Conservation (phyloP, 192 early-diverging fungal species). For the Funneliformis mosseae region DNA sequence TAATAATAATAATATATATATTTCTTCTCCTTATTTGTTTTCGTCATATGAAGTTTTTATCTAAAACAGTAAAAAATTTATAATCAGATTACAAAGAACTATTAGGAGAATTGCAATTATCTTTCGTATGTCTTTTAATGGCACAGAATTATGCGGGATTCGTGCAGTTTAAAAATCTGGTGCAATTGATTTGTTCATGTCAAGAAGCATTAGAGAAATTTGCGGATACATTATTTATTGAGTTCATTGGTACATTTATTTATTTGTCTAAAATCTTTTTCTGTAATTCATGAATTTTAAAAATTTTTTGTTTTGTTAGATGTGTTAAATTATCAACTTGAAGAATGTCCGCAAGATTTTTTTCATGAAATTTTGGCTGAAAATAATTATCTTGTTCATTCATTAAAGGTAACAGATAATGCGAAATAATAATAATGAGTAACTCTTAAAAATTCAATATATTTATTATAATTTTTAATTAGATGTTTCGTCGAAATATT, state of each 20-base stretch:
- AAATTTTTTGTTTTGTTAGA: conserved; percentile 42
- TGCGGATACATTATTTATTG: conserved; percentile 51
- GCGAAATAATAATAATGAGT: no score
- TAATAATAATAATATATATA: no score
- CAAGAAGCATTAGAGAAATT: conserved; percentile 57
- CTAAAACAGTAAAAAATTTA: no score
- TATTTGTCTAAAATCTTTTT: conserved; percentile 22
- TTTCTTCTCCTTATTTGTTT: no score
- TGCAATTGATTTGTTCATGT: conserved; percentile 70
- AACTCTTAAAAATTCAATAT: conserved; percentile 7
- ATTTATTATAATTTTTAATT: conserved; percentile 37
- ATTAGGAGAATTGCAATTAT: conserved; percentile 82
- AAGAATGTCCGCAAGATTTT: conserved; percentile 73
- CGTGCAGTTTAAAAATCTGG: conserved; percentile 83
- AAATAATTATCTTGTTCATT: conserved; percentile 61
- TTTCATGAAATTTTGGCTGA: conserved; percentile 66
- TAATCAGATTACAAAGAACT: conserved; percentile 49
- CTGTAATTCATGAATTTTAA: conserved; percentile 3
- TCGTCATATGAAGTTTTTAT: no score
- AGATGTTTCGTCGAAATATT: conserved; percentile 39
- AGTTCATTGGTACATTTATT: conserved; percentile 53
- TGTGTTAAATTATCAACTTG: conserved; percentile 58
- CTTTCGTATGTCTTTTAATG: conserved; percentile 77
- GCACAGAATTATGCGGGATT: conserved; percentile 84
- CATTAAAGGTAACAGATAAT: conserved; percentile 56